Conservation (phyloP, 1,284 basidiomycete genomes). For the Ceratobasidium sp. region DNA sequence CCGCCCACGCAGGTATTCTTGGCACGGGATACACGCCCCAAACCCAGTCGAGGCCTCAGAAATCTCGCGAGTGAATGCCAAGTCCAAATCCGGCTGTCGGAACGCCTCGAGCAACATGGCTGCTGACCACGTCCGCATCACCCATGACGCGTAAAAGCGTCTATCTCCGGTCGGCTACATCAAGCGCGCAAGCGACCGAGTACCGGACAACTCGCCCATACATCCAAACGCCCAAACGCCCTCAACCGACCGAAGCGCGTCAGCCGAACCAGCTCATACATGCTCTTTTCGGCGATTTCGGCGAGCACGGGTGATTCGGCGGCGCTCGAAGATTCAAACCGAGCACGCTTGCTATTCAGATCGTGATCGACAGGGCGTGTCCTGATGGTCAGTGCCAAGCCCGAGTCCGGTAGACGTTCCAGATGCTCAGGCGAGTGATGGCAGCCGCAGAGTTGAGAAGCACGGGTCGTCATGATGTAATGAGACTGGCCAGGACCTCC, state of each 20-base stretch:
- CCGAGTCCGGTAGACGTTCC: not conserved
- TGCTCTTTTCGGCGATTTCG: conserved; percentile 18
- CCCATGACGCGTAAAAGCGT: not conserved
- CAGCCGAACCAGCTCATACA: conserved; percentile 8
- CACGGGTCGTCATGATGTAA: not conserved
- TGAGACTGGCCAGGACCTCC: not conserved
- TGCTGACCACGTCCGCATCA: not conserved
- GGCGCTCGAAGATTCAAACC: not conserved
- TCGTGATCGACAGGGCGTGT: not conserved
- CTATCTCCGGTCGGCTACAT: conserved; percentile 9
- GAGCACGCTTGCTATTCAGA: not conserved
- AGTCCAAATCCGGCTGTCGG: not conserved
- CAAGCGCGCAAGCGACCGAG: not conserved
- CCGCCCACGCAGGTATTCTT: conserved; percentile 1
- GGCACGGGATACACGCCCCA: not conserved
- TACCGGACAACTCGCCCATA: not conserved
- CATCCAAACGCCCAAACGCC: not conserved
- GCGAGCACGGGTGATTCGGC: not conserved
- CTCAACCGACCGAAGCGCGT: conserved; percentile 18
- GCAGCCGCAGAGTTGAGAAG: not conserved
- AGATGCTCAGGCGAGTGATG: not conserved
- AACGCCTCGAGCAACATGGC: conserved; percentile 12
- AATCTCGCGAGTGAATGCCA: not conserved
- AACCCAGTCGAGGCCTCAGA: not conserved
- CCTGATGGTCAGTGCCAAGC: not conserved